Evolutionary conservation across 768 basidiomycete genomes (phyloP), one percentile per base, ranked within the genome.

Genomic region (Roridomyces roridus): DNA sequence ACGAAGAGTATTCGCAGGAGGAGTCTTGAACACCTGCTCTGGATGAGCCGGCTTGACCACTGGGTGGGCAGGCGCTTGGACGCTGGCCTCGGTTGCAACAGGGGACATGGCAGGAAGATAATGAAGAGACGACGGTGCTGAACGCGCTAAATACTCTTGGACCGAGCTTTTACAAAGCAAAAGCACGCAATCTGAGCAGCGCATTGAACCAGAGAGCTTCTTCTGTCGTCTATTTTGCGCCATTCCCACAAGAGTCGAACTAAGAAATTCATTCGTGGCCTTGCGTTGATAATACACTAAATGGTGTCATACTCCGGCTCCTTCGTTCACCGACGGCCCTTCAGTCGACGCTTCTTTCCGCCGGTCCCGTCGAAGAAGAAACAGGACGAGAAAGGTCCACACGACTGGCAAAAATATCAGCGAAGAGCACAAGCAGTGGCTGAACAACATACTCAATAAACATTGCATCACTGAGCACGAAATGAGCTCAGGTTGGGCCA

Each of bases 1-100:
- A n/a, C 62, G 57, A 25, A 63, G 62, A 0, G 62, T 63, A 50
- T 63, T 59, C 18, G 57, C 48, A 40, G 62, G 62, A 5, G 62
- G 62, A 29, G 49, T 52, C 46, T 59, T 59, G 53, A 63, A 63
- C n/a, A n/a, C n/a, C n/a, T n/a, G n/a, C n/a, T n/a, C n/a, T n/a
- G n/a, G n/a, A n/a, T n/a, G n/a, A n/a, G n/a, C n/a, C n/a, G n/a
- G n/a, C n/a, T n/a, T n/a, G n/a, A n/a, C n/a, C n/a, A n/a, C n/a
- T n/a, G n/a, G n/a, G n/a, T n/a, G n/a, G n/a, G n/a, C n/a, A n/a
- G n/a, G n/a, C n/a, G n/a, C n/a, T n/a, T n/a, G n/a, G 20, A 23
- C 21, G 52, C 24, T 1, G 39, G 37, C 15, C 53, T 50, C 2
- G 48, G 54, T 36, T 62, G 60, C 60, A 39, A 62, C 60, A 21